phyloP scores from a whole-genome alignment of 2,329 filamentous ascomycete genomes.

The Macroventuria anomochaeta region DNA sequence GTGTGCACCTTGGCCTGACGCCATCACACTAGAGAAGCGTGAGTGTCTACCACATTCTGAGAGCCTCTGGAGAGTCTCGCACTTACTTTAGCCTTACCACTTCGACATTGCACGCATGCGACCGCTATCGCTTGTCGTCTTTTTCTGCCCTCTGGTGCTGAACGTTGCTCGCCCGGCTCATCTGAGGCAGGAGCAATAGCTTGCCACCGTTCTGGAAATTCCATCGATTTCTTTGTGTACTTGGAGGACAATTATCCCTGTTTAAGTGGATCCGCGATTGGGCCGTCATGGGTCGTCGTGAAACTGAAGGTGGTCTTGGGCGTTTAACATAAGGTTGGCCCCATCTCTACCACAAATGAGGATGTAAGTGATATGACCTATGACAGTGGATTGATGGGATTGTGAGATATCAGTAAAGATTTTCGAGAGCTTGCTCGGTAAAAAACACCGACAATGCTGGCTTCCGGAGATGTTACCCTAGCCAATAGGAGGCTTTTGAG shows the following conservation, averaged over 20 bases:
- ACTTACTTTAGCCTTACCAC: conserved; percentile 35
- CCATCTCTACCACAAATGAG: background rate
- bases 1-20: conserved; percentile 27
- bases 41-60: background rate
- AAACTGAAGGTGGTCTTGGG: background rate
- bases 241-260: conserved; percentile 4
- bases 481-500: conserved; percentile 13
- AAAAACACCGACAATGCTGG: conserved; percentile 11
- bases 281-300: conserved; percentile 11
- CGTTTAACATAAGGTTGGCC: background rate
- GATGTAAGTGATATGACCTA: background rate
- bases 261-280: conserved; percentile 12
- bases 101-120: conserved; percentile 33
- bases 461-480: conserved; percentile 14
- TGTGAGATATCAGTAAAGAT: conserved; percentile 11
- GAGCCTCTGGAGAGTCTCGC: background rate
- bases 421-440: conserved; percentile 16
- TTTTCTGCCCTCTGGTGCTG: conserved; percentile 25
- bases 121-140: conserved; percentile 31
- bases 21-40: conserved; percentile 30
- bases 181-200: conserved; percentile 34
- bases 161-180: conserved; percentile 29
- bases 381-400: conserved; percentile 1
- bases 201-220: conserved; percentile 32
- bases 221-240: conserved; percentile 21